Evolutionary conservation across 495 filamentous ascomycete species (phyloP).

Genomic region (Penicillium tannophilum): DNA sequence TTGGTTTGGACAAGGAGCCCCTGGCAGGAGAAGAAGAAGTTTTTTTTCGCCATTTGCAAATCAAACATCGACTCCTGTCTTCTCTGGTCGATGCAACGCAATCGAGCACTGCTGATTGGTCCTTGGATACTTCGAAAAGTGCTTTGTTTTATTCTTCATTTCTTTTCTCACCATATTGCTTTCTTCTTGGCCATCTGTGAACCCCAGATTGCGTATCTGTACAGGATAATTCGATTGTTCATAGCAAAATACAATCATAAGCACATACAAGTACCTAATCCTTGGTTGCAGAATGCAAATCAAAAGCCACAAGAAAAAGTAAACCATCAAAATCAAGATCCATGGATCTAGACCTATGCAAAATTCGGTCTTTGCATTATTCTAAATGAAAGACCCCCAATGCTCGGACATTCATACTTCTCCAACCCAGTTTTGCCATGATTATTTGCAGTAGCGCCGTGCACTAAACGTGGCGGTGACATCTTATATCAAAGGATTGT

Average conservation of each 20-base stretch:
- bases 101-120: conserved; percentile 17
- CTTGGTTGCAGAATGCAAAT: not conserved
- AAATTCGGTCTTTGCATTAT: not conserved
- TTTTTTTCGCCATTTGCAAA: not conserved
- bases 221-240: not conserved
- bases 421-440: conserved; percentile 4
- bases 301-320: not conserved
- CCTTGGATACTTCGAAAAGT: conserved; percentile 17
- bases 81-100: conserved; percentile 7
- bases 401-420: not conserved
- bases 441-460: conserved; percentile 30
- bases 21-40: conserved; percentile 16
- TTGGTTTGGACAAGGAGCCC: conserved; percentile 13
- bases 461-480: conserved; percentile 34
- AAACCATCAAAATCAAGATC: not conserved
- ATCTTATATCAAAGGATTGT: conserved; percentile 13
- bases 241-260: not conserved
- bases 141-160: conserved; percentile 19
- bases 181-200: not conserved
- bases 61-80: not conserved
- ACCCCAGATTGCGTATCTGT: conserved; percentile 10
- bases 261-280: not conserved
- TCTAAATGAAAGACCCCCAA: not conserved
- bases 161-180: conserved; percentile 3
- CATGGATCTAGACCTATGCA: not conserved